Percentiles rank a stretch among this genome's conserved stretches.
Conservation (phyloP, 140 eudicot species). For the Anethum foeniculum region DNA sequence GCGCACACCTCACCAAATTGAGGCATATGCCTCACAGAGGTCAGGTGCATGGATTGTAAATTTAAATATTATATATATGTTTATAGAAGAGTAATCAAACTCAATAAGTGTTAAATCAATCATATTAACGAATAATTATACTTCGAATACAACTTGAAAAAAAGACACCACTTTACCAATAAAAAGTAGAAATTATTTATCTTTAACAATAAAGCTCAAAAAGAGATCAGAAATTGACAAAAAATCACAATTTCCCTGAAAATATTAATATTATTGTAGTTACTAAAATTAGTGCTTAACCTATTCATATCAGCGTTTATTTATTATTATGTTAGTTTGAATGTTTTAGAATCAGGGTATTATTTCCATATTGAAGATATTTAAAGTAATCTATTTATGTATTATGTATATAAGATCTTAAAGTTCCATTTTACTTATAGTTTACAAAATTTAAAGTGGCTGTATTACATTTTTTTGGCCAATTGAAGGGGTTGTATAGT, state of each 20-base stretch:
- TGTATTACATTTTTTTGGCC: background rate
- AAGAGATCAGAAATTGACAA: background rate
- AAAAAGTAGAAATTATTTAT: background rate
- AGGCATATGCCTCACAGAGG: background rate
- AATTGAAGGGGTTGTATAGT: background rate
- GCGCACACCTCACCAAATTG: background rate
- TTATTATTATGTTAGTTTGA: background rate
- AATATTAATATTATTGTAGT: background rate
- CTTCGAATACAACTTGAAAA: background rate
- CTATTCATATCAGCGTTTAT: background rate
- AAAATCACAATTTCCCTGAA: background rate
- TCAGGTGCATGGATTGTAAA: background rate
- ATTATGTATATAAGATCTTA: background rate
- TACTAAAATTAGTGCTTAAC: background rate
- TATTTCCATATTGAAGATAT: background rate
- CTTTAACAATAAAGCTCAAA: background rate
- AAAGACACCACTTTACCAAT: background rate
- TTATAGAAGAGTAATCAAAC: background rate
- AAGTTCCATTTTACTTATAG: background rate
- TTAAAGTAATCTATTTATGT: background rate
- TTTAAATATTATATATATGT: background rate
- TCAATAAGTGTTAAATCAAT: background rate
- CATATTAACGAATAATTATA: background rate
- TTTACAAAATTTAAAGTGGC: background rate
- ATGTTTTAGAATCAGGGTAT: background rate